Evolutionary conservation across 2,329 filamentous ascomycete genomes (phyloP), one percentile per base, ranked within the genome.

Genomic region (Clarireedia sp.): DNA sequence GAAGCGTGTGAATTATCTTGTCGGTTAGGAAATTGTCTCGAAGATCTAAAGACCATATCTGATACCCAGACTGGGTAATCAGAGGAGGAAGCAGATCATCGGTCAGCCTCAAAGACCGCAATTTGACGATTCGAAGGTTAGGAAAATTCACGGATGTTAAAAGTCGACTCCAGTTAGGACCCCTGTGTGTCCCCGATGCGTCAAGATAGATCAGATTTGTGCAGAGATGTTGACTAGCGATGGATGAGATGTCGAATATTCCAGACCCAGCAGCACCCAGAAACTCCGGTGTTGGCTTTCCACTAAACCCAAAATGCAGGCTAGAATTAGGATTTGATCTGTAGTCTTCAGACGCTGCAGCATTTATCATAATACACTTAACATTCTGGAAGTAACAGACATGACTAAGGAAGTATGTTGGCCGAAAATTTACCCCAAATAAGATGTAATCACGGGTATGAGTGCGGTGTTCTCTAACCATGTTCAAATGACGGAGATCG

Each of bases 31-130:
- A 72, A 60, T 85, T 85, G 5, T 73, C 52, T 38, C 73, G 70
- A 0, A 84, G 49, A 58, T 85, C 80, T 4, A 84, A 63, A 60
- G 80, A 81, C 80, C 81, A 84, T 10, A 84, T 65, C 26, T 71
- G 74, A 10, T 57, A 57, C 4, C 60, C 55, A 48, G 73, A 73
- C 5, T 65, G 59, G 56, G 64, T 60, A 63, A 78, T 62, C 41
- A 74, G 59, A 3, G 65, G 43, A 0, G 67, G 54, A 2, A 72
- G 67, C 2, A 69, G 66, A 1, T 55, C 53, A 55, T 79, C 72
- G 21, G 76, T 73, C 21, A 83, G 61, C 56, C 77, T 73, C 21
- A 77, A 72, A 2, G 72, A 70, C 47, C 71, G 69, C 0, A 75
- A 67, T 61, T 81, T 83, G 24, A 85, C 65, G 3, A 83, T 69